phyloP scores from a whole-genome alignment of 352 stramenopile genomes.

The Phytophthora palmivora region DNA sequence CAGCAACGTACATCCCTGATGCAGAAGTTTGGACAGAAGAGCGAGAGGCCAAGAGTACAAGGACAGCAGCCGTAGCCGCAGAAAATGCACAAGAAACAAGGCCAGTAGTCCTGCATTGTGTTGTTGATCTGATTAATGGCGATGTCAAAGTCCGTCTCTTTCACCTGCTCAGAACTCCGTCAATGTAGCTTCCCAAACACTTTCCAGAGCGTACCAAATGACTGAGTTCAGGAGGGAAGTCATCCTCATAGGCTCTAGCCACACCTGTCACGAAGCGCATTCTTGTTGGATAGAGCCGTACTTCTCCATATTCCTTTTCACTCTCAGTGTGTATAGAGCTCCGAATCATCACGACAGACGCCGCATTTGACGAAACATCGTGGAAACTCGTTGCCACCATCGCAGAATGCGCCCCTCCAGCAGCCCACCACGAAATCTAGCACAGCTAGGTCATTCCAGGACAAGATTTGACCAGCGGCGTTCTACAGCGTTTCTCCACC shows the following conservation, averaged over 20 bases:
- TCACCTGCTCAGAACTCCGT: slow-evolving; percentile 32
- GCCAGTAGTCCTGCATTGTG: slow-evolving; percentile 85
- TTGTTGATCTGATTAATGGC: slow-evolving; percentile 90
- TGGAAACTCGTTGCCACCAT: slow-evolving; percentile 46
- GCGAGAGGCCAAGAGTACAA: slow-evolving; percentile 69
- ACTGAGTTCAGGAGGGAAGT: slow-evolving; percentile 66
- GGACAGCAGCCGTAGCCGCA: slow-evolving; percentile 73
- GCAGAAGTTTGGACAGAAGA: slow-evolving; percentile 77
- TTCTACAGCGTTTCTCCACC: slow-evolving; percentile 12
- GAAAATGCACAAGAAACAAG: slow-evolving; percentile 75
- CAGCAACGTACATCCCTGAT: slow-evolving; percentile 67
- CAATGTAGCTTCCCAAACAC: neutral
- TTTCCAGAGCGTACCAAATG: slow-evolving; percentile 43
- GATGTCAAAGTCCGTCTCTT: slow-evolving; percentile 66
- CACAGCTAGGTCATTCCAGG: slow-evolving; percentile 1
- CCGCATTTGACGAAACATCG: slow-evolving; percentile 27
- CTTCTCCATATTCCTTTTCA: slow-evolving; percentile 42
- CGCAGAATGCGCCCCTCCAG: slow-evolving; percentile 1
- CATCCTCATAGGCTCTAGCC: slow-evolving; percentile 72
- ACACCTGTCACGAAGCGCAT: slow-evolving; percentile 81
- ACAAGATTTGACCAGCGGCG: slow-evolving; percentile 18
- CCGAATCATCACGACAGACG: slow-evolving; percentile 29
- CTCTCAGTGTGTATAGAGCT: slow-evolving; percentile 8
- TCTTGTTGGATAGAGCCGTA: slow-evolving; percentile 61
- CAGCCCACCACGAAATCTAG: slow-evolving; percentile 11